Percentiles rank a stretch among this genome's conserved stretches.
Conservation (phyloP, 73 alveolate genomes). For the Tetrahymena elliotti region DNA sequence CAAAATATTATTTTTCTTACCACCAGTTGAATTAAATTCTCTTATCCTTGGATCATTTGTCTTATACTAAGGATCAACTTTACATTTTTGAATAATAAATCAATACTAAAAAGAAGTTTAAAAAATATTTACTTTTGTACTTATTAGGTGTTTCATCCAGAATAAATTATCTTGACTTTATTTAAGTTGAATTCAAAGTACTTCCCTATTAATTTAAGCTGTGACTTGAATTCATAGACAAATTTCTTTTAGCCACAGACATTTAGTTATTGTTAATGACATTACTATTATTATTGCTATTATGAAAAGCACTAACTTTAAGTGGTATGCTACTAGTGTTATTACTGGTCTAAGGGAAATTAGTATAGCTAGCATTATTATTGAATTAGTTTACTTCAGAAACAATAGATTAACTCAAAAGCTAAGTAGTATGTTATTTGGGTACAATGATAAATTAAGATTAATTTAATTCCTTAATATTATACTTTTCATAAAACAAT, state of each 20-base stretch:
- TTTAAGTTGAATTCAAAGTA: not conserved
- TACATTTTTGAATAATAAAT: not conserved
- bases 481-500: not conserved
- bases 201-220: not conserved
- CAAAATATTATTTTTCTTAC: not conserved
- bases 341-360: not conserved
- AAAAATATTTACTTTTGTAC: not conserved
- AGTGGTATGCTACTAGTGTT: not conserved
- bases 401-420: not conserved
- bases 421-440: not conserved
- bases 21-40: not conserved
- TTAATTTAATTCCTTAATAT: not conserved
- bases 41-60: not conserved
- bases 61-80: not conserved
- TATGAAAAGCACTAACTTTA: not conserved
- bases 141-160: not conserved
- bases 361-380: not conserved
- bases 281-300: not conserved
- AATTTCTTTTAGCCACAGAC: not conserved
- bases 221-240: not conserved
- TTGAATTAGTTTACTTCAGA: not conserved
- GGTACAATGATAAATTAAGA: not conserved
- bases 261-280: not conserved
- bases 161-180: not conserved
- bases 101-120: not conserved